Conservation (phyloP, 2,329 filamentous ascomycete genomes). For the Magnaporthiopsis rhizophila region DNA sequence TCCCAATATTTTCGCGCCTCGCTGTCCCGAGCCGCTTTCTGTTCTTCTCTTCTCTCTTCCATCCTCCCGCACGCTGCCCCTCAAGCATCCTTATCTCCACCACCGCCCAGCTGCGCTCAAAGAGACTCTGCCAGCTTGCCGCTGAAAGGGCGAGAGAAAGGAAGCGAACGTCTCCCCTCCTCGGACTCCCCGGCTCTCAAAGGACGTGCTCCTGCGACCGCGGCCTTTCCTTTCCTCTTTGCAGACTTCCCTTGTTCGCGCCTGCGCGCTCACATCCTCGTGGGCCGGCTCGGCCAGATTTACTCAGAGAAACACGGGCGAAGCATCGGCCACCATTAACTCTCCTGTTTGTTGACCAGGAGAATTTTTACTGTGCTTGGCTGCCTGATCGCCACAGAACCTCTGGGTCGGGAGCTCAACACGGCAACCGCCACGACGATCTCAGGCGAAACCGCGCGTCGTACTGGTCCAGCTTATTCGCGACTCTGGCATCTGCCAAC, state of each 20-base stretch:
- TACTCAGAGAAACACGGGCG: not conserved
- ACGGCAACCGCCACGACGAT: not conserved
- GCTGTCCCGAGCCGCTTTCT: not conserved
- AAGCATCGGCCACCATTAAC: not conserved
- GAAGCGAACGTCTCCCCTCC: not conserved
- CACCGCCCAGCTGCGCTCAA: not conserved
- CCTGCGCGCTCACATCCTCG: no score
- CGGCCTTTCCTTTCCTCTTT: no score
- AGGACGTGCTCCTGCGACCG: no score
- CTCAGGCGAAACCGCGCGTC: not conserved
- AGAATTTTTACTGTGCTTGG: not conserved
- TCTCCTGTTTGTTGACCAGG: not conserved
- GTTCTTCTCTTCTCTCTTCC: not conserved
- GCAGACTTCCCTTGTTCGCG: no score
- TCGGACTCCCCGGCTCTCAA: not conserved
- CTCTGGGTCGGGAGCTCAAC: not conserved
- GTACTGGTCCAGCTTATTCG: not conserved
- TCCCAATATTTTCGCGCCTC: not conserved
- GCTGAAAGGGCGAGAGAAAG: not conserved
- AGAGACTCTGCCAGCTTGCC: no score
- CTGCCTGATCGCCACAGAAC: not conserved
- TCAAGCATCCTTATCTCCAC: not conserved
- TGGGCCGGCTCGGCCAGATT: not conserved
- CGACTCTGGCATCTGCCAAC: not conserved
- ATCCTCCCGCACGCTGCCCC: not conserved